Base-by-base conservation (phyloP, 176 grass and related monocot species). In the Rhynchospora breviuscula region DNA sequence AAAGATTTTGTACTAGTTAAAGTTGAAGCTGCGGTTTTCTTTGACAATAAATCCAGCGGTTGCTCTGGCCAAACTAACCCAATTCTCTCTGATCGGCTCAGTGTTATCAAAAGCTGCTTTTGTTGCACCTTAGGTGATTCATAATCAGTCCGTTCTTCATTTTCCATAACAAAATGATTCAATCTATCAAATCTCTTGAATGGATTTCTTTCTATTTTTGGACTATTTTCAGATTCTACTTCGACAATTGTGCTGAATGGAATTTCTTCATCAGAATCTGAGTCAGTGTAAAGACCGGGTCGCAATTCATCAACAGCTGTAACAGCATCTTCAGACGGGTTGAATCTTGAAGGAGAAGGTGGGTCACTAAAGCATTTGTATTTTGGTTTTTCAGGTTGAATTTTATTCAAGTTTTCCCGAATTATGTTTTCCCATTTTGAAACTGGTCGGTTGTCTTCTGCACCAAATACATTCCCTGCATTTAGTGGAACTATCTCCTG, bases 401-500 rank as follows among this genome's bases (percentile, higher is more conserved):
- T 83, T 54, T 64, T 91, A 63, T 83, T 76, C 33, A 98, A 87
- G 56, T 88, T 87, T 29, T 81, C 68, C 21, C 88, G 92, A 69
- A 98, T 98, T 29, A 95, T 89, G 60, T 82, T 54, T 86, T 98
- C 95, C 95, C 95, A 98, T 88, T 86, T 94, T 84, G 8, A 12
- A 84, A 90, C 87, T 21, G 93, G 89, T 46, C 86, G 63, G 15
- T 35, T 89, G 84, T 93, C 93, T 88, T 93, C 91, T 3, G 91
- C 89, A 6, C 95, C 92, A 60, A 98, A 93, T 78, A 98, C 86
- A 81, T 93, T 98, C 67, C 95, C 89, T 10, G 93, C 89, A 90
- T 91, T 93, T 67, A 98, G 84, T 44, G 95, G 95, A 85, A 98
- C 95, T 76, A 98, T 92, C 35, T 98, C 95, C 49, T 98, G 95